phyloP scores from a whole-genome alignment of 2,329 filamentous ascomycete genomes.

The Aureobasidium sp. region DNA sequence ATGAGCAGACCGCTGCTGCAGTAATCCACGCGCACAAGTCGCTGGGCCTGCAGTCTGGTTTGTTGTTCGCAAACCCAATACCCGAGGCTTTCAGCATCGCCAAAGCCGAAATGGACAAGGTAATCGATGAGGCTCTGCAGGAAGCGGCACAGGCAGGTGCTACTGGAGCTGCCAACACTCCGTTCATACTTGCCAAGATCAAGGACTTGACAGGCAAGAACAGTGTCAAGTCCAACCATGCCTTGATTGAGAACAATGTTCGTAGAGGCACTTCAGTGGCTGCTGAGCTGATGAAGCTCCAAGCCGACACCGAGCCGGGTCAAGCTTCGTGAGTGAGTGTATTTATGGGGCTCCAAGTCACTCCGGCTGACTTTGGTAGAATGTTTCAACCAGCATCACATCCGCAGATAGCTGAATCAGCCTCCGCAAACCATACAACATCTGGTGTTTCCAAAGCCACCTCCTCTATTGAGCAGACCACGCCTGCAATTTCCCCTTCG shows the following conservation, averaged over 20 bases:
- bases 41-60: slow-evolving; percentile 66
- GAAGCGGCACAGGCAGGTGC: slow-evolving; percentile 60
- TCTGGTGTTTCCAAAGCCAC: slow-evolving; percentile 24
- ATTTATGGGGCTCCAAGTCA: neutral
- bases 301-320: slow-evolving; percentile 32
- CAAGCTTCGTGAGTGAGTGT: slow-evolving; percentile 30
- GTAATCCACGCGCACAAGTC: slow-evolving; percentile 74
- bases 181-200: slow-evolving; percentile 73
- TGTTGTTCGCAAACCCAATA: slow-evolving; percentile 86
- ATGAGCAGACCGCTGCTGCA: slow-evolving; percentile 78
- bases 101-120: slow-evolving; percentile 60
- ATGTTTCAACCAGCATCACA: slow-evolving; percentile 12
- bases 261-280: slow-evolving; percentile 58
- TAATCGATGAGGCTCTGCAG: slow-evolving; percentile 61
- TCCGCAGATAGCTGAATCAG: slow-evolving; percentile 13
- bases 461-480: neutral
- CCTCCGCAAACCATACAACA: slow-evolving; percentile 16
- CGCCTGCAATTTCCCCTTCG: slow-evolving; percentile 39
- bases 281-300: slow-evolving; percentile 52
- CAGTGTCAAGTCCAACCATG: slow-evolving; percentile 68
- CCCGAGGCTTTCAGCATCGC: slow-evolving; percentile 64
- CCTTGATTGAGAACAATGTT: slow-evolving; percentile 61
- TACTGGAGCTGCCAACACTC: slow-evolving; percentile 72
- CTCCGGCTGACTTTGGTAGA: slow-evolving; percentile 12
- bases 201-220: slow-evolving; percentile 67